Base-by-base conservation (phyloP, 441 rosid genomes). In the Euphorbia corollata region DNA sequence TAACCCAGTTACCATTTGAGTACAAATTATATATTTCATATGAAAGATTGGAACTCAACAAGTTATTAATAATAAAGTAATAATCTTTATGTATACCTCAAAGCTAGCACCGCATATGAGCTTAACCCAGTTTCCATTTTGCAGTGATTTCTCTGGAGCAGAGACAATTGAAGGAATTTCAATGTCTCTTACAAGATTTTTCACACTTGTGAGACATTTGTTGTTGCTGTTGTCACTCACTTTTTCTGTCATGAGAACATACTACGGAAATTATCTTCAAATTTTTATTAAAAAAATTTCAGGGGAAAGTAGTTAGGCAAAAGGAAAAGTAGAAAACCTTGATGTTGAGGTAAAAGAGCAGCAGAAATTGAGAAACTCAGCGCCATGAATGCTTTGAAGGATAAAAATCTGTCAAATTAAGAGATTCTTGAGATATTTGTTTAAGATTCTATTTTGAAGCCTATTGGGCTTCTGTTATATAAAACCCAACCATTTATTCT, bases 71-170 rank as follows among this genome's bases (percentile, higher is more conserved):
- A 0, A 20, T 15, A 50, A 39, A 9, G 15, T 41, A 12, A 20
- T 59, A 59, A 15, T 63, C 5, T 30, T 60, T 56, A 56, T 38
- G n/a, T 61, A 82, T 61, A 82, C 88, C 91, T 86, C 88, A 39
- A 86, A 86, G 75, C 88, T 84, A 10, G 88, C 88, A 59, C 88
- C 91, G 57, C 91, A 86, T 39, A 86, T 86, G 68, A 86, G 86
- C 85, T 86, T 86, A 67, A 86, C 86, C 91, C 86, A 86, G 80
- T 78, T 82, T 22, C 91, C 86, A 23, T 67, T 74, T 59, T 62
- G 79, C 68, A 84, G 84, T 36, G 86, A 84, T 67, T 76, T 74
- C 11, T 59, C 74, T 0, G 91, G 91, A 56, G 86, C 55, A 65
- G 78, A 65, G 12, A 78, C 68, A 27, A 73, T 53, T 32, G 84